Conservation (phyloP, 1,284 basidiomycete species). For the Gomphus sp. region DNA sequence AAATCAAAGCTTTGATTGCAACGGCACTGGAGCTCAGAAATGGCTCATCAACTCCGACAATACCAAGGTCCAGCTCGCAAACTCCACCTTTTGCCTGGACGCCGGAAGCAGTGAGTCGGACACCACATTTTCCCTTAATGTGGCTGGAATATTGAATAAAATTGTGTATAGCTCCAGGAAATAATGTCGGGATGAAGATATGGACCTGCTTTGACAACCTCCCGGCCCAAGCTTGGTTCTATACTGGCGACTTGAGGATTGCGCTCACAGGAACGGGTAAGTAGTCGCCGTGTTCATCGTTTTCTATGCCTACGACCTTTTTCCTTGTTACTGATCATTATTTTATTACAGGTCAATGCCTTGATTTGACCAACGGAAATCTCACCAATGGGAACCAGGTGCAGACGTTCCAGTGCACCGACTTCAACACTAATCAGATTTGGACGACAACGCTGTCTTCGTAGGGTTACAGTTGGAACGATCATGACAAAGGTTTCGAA, state of each 20-base stretch:
- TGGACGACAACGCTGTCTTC: background rate
- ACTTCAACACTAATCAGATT: background rate
- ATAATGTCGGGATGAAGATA: background rate
- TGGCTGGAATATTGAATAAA: background rate
- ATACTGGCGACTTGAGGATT: background rate
- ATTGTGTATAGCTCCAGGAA: background rate
- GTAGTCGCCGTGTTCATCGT: background rate
- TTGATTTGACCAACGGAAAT: background rate
- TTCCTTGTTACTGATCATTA: background rate
- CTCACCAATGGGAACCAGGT: background rate
- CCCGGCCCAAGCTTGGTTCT: background rate
- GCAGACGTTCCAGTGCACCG: background rate
- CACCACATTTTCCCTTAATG: background rate
- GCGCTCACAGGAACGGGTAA: background rate
- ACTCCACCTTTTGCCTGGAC: background rate
- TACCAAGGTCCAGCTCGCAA: background rate
- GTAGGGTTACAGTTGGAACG: no score
- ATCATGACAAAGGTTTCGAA: background rate
- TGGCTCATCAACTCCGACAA: background rate
- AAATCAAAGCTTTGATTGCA: background rate
- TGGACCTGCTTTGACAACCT: background rate
- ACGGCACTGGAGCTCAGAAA: constrained; percentile 1
- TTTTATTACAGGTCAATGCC: background rate
- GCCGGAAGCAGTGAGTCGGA: background rate
- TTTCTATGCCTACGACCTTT: background rate